Conservation (phyloP, 805 yeast genomes). For the Saccharomycopsis vini region DNA sequence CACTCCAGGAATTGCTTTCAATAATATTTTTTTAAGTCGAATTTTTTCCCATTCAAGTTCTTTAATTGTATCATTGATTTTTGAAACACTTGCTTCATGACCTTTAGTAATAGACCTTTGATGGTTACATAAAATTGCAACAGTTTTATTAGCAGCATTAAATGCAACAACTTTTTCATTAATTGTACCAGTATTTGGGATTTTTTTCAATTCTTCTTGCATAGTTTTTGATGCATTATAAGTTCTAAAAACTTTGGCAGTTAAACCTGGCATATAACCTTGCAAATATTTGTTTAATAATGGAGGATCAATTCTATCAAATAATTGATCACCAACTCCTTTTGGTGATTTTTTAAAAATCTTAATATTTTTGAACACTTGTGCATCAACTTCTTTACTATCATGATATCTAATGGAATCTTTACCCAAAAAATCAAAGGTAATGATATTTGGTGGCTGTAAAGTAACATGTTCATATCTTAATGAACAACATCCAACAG, state of each 20-base stretch:
- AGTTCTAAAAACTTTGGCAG: slow-evolving; percentile 96
- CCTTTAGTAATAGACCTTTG: slow-evolving; percentile 85
- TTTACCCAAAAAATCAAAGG: slow-evolving; percentile 91
- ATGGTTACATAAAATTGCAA: slow-evolving; percentile 94
- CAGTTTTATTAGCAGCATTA: slow-evolving; percentile 93
- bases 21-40: slow-evolving; percentile 60
- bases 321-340: slow-evolving; percentile 83
- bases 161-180: slow-evolving; percentile 80
- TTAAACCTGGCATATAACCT: slow-evolving; percentile 82
- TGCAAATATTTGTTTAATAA: slow-evolving; percentile 80
- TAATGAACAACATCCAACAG: slow-evolving; percentile 95
- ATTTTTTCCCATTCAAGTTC: slow-evolving; percentile 83
- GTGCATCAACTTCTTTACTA: slow-evolving; percentile 86
- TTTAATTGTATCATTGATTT: slow-evolving; percentile 64
- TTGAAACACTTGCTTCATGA: slow-evolving; percentile 74
- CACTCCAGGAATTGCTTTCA: slow-evolving; percentile 48
- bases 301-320: slow-evolving; percentile 82
- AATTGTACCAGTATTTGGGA: slow-evolving; percentile 78
- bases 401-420: slow-evolving; percentile 89
- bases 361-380: slow-evolving; percentile 80
- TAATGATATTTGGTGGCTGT: slow-evolving; percentile 75
- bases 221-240: slow-evolving; percentile 93
- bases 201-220: slow-evolving; percentile 87
- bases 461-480: slow-evolving; percentile 83
- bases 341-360: slow-evolving; percentile 87